Percentiles rank a stretch among this genome's conserved stretches.
Evolutionary conservation across 331 rosid genomes (phyloP).

Genomic region (Quercus tomentella): DNA sequence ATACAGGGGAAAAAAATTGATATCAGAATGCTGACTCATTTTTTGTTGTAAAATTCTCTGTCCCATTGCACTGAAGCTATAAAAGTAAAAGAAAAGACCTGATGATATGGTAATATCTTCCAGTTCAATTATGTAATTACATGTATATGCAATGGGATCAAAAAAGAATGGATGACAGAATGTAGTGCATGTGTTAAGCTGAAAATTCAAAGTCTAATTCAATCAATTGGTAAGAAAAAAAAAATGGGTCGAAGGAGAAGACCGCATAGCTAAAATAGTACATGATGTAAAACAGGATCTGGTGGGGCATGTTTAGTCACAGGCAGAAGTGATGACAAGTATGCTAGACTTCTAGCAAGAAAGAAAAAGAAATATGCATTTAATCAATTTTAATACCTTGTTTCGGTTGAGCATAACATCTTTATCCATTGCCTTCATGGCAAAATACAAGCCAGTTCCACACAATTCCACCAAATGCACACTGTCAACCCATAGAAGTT

Average conservation of each 20-base stretch:
- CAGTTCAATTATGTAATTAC: background rate
- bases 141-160: too few relatives aligned
- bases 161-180: background rate
- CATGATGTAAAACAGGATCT: background rate
- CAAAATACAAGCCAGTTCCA: constrained; percentile 69
- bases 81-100: background rate
- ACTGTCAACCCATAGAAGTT: constrained; percentile 31
- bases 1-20: background rate
- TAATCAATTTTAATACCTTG: constrained; percentile 52
- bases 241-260: background rate
- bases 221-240: background rate
- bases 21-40: background rate
- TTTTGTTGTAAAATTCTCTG: background rate
- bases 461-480: constrained; percentile 91
- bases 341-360: background rate
- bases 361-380: background rate
- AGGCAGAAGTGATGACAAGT: background rate
- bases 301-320: background rate
- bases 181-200: background rate
- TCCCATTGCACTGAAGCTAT: background rate
- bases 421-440: constrained; percentile 99
- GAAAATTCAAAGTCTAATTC: background rate
- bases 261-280: background rate
- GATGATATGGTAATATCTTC: background rate
- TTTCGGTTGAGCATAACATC: constrained; percentile 91